Evolutionary conservation across 2,329 filamentous ascomycete genomes (phyloP).

Genomic region (Calonectria hawksworthii): DNA sequence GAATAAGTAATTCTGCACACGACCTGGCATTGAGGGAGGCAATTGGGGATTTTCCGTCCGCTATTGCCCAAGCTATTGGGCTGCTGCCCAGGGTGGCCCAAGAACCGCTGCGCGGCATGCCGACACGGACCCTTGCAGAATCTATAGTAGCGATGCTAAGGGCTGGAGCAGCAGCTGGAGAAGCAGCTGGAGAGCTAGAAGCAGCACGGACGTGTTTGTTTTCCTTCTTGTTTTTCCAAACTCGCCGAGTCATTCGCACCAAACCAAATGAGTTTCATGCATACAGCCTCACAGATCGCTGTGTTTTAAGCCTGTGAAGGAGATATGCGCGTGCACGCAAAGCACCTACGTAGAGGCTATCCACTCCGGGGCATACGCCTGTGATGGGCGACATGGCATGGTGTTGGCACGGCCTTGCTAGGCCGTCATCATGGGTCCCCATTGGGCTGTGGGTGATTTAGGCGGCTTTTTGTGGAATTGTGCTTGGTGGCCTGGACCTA

Average conservation of each 20-base stretch:
- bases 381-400: slow-evolving; percentile 13
- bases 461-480: slow-evolving; percentile 12
- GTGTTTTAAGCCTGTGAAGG: background rate
- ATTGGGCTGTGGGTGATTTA: slow-evolving; percentile 5
- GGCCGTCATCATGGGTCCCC: slow-evolving; percentile 4
- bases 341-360: background rate
- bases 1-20: slow-evolving; percentile 38
- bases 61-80: slow-evolving; percentile 15
- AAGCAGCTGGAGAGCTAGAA: background rate
- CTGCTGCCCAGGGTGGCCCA: slow-evolving; percentile 6
- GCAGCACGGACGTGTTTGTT: slow-evolving; percentile 4
- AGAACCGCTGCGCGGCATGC: background rate
- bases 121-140: slow-evolving; percentile 19
- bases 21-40: slow-evolving; percentile 19
- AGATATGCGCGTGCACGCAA: slow-evolving; percentile 1
- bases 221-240: background rate
- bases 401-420: slow-evolving; percentile 10
- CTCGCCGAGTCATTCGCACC: slow-evolving; percentile 14
- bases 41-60: slow-evolving; percentile 9
- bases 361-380: slow-evolving; percentile 10
- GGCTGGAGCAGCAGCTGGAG: background rate
- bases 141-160: slow-evolving; percentile 6
- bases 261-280: slow-evolving; percentile 22
- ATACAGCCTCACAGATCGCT: background rate
- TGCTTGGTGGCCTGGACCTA: slow-evolving; percentile 3